These are phyloP conservation scores for Xylariomycetidae sp. DNA, from an alignment of 2,329 filamentous ascomycete species.

Conservation along the genomic window DNA sequence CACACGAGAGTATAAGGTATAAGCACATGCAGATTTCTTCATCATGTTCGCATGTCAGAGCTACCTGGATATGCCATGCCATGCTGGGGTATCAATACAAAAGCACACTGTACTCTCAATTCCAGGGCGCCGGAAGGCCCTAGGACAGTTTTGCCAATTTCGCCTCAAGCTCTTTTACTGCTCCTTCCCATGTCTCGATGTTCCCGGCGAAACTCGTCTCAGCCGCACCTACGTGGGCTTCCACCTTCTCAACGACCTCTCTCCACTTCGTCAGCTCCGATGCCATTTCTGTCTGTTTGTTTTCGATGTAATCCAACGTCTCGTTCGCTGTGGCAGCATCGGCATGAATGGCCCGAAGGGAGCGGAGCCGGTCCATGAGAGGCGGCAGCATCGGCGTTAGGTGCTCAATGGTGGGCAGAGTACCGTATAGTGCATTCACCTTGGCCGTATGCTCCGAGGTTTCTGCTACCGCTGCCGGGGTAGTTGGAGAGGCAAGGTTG, in stretches of 20 bases:
- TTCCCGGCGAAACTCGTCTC: slow-evolving; percentile 70
- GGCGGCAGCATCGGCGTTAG: slow-evolving; percentile 79
- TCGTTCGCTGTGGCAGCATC: slow-evolving; percentile 78
- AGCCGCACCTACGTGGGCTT: slow-evolving; percentile 64
- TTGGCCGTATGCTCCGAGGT: slow-evolving; percentile 72
- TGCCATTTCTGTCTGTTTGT: slow-evolving; percentile 73
- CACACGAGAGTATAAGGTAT: no score
- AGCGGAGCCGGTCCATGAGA: slow-evolving; percentile 77
- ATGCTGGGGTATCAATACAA: slow-evolving; percentile 32
- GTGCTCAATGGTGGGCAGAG: slow-evolving; percentile 80
- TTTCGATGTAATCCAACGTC: slow-evolving; percentile 71
- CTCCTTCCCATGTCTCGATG: slow-evolving; percentile 76
- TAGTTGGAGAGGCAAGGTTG: slow-evolving; percentile 44
- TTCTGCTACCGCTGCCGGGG: slow-evolving; percentile 34
- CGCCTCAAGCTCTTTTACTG: slow-evolving; percentile 81
- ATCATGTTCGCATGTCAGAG: no score
- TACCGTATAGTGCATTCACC: slow-evolving; percentile 86
- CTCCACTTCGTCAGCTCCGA: slow-evolving; percentile 82
- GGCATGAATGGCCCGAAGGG: slow-evolving; percentile 76
- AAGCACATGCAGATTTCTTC: no score
- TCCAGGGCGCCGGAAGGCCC: slow-evolving; percentile 4
- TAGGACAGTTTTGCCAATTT: slow-evolving; percentile 58
- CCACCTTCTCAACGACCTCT: slow-evolving; percentile 72
- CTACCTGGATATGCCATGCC: no score
- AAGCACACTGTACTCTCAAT: slow-evolving; percentile 13